Conservation (phyloP, 225 moss, liverwort and hornwort species). For the Lunularia cruciata region DNA sequence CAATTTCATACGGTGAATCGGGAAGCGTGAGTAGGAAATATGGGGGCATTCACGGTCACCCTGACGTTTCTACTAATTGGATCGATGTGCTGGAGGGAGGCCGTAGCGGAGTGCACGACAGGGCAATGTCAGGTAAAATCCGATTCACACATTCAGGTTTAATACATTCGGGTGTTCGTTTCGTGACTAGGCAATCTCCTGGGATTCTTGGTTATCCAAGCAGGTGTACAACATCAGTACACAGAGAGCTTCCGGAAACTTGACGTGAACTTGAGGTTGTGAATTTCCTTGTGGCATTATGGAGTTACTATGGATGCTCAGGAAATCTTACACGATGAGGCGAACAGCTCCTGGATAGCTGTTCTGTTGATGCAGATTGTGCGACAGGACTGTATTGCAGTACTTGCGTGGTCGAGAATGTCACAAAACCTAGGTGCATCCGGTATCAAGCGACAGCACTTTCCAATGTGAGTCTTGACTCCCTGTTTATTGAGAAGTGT, state of each 20-base stretch:
- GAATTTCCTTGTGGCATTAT: neutral
- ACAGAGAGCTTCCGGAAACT: too few species aligned
- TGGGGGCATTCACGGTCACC: neutral
- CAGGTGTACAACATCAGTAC: too few species aligned
- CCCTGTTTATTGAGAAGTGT: too few species aligned
- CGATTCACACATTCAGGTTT: too few species aligned
- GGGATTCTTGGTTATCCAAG: too few species aligned
- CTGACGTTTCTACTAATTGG: constrained; percentile 1
- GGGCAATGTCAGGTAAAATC: neutral
- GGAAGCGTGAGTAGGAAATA: neutral
- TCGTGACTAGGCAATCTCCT: too few species aligned
- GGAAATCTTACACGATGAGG: neutral
- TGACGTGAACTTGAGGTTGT: neutral
- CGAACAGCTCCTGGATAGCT: constrained; percentile 61
- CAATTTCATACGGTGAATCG: neutral
- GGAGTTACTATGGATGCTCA: neutral
- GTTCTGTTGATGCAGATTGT: constrained; percentile 55
- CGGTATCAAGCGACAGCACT: constrained; percentile 48
- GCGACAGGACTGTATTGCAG: constrained; percentile 65
- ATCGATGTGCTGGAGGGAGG: constrained; percentile 1
- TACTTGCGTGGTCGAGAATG: constrained; percentile 41
- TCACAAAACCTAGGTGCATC: constrained; percentile 42
- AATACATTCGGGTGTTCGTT: too few species aligned
- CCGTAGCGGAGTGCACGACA: neutral
- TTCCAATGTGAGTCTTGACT: constrained; percentile 39